Evolutionary conservation across 129 eudicot genomes (phyloP), one percentile per base, ranked within the genome.

Genomic region (Chrysanthemum lavandulifolium): DNA sequence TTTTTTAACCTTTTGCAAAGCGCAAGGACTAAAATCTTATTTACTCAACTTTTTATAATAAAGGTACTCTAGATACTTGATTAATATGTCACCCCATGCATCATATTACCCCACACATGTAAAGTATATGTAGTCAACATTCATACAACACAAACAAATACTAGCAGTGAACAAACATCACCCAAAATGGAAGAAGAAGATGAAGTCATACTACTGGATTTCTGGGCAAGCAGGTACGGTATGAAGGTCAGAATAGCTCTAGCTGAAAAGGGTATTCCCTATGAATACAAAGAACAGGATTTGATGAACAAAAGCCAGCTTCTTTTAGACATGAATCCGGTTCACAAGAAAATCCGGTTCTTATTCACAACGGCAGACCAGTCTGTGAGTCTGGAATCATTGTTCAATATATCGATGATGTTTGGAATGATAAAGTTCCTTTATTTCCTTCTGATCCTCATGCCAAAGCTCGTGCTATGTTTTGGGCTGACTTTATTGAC

Each of bases 401-500:
- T 5, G 74, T 86, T 15, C 73, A 80, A 72, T 86, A 79, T 82
- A 82, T 86, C 2, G 87, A 86, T 61, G 83, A 86, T 60, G 83
- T 77, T 4, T 86, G 90, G 87, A 61, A 50, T 0, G 74, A 82
- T 1, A 76, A 79, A 11, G 8, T 67, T 57, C 82, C 86, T 5
- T 68, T 85, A 61, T 50, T 85, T 56, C 84, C 89, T 13, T 72
- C 74, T 75, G 84, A 85, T 60, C 56, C 89, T 68, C 69, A 72
- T 48, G 69, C 15, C 7, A 76, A 70, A 71, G 84, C 89, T 59
- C 80, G 73, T 19, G 86, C 86, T 12, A 77, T 72, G 79, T 85
- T 85, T 61, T 82, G 84, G 89, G 84, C 80, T 51, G 86, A 85
- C 51, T 85, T 18, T 64, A 47, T 76, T 65, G 86, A 82, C 67